Percentiles rank a stretch among this genome's conserved stretches.
These are phyloP conservation scores for Dittrichia graveolens DNA, from an alignment of 129 eudicot species.

Conservation along the genomic window DNA sequence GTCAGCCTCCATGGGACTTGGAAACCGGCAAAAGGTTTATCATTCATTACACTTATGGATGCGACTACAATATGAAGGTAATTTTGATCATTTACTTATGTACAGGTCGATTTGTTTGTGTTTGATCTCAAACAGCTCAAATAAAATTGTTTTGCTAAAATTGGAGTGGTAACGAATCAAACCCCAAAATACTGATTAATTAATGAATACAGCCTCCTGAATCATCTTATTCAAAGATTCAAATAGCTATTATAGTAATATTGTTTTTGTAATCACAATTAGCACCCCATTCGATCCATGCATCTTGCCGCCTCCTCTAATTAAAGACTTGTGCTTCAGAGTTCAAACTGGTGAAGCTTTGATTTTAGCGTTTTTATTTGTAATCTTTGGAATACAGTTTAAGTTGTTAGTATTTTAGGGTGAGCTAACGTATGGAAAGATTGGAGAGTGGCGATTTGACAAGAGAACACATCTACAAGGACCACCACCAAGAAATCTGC, in stretches of 20 bases:
- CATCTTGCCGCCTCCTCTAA: no score
- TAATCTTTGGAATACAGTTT: conserved; percentile 9
- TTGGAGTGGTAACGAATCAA: no score
- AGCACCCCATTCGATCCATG: no score
- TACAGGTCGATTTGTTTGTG: not conserved
- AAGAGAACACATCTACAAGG: conserved; percentile 64
- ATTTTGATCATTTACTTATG: not conserved
- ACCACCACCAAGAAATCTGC: conserved; percentile 59
- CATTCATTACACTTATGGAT: conserved; percentile 74
- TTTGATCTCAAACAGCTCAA: not conserved
- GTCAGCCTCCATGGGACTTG: conserved; percentile 80
- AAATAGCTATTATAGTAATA: no score
- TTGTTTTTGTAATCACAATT: no score
- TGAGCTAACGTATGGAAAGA: conserved; percentile 71
- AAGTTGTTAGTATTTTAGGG: conserved; percentile 46
- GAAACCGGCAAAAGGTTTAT: conserved; percentile 56
- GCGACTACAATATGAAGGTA: conserved; percentile 82
- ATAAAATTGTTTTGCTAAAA: no score
- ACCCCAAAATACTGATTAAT: no score
- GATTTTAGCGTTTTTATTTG: not conserved
- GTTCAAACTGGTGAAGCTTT: no score
- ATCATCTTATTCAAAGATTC: no score
- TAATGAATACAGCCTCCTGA: no score
- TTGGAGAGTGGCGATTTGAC: conserved; percentile 83
- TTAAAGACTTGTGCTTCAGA: no score